These are phyloP conservation scores for Ilyonectria robusta DNA, from an alignment of 2,329 filamentous ascomycete genomes.

Conservation along the genomic window DNA sequence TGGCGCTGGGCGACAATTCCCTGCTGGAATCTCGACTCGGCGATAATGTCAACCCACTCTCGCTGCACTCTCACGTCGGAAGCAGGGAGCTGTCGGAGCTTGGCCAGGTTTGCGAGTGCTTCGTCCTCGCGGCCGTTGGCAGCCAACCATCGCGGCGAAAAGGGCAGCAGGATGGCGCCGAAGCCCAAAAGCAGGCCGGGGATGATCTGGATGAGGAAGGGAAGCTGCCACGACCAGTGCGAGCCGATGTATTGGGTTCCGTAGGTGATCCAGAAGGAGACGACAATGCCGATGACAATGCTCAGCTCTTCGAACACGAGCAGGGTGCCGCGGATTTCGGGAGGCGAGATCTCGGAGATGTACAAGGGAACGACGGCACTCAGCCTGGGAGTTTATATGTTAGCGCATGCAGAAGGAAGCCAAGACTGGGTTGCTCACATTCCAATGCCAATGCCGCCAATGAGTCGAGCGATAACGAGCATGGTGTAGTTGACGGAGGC, in stretches of 20 bases:
- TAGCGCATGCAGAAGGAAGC: not conserved
- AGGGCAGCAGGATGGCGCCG: slow-evolving; percentile 45
- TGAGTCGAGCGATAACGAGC: slow-evolving; percentile 58
- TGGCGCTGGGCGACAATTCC: slow-evolving; percentile 51
- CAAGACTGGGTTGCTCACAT: slow-evolving; percentile 38
- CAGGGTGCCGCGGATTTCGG: slow-evolving; percentile 62
- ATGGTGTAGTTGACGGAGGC: slow-evolving; percentile 57
- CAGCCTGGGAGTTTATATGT: slow-evolving; percentile 25
- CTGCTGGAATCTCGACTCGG: slow-evolving; percentile 45
- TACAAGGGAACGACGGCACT: slow-evolving; percentile 57
- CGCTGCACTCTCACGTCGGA: slow-evolving; percentile 40
- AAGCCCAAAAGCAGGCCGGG: slow-evolving; percentile 44
- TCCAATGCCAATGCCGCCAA: slow-evolving; percentile 61
- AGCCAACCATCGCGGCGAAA: slow-evolving; percentile 48
- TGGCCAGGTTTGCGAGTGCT: slow-evolving; percentile 40
- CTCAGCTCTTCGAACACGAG: slow-evolving; percentile 59
- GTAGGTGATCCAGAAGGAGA: slow-evolving; percentile 52
- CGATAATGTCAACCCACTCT: slow-evolving; percentile 47
- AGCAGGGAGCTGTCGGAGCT: slow-evolving; percentile 40
- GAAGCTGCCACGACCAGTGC: slow-evolving; percentile 49
- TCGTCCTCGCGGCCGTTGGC: slow-evolving; percentile 46
- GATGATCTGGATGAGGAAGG: slow-evolving; percentile 50
- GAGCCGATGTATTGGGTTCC: slow-evolving; percentile 46
- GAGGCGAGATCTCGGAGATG: slow-evolving; percentile 64
- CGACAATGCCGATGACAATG: slow-evolving; percentile 50